Percentiles rank a stretch among this genome's conserved stretches.
Evolutionary conservation across 2,329 filamentous ascomycete genomes (phyloP).

Genomic region (Cordyceps cicadae): DNA sequence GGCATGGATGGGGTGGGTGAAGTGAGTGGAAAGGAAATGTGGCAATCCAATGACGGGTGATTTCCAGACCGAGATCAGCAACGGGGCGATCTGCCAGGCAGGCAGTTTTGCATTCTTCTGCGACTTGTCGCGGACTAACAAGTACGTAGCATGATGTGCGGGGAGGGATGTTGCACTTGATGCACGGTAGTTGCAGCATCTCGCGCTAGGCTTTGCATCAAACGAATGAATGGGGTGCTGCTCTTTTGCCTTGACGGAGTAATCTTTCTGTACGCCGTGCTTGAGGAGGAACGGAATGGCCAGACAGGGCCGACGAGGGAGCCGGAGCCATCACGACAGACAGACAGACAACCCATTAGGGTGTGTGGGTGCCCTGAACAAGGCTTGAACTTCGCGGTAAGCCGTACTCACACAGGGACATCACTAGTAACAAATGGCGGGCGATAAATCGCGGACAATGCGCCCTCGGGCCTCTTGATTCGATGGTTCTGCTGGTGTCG

Average conservation of each 20-base stretch:
- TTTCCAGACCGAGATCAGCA: conserved; percentile 4
- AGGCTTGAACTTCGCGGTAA: background rate
- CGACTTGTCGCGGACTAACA: background rate
- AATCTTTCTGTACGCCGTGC: no score
- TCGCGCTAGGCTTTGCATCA: background rate
- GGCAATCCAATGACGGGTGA: background rate
- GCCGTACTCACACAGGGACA: background rate
- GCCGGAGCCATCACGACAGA: no score
- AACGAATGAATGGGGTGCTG: background rate
- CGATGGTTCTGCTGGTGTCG: background rate
- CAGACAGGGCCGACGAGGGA: background rate
- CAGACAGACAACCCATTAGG: no score
- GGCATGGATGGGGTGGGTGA: background rate
- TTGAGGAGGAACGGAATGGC: no score
- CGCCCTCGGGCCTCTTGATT: background rate
- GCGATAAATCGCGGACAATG: background rate
- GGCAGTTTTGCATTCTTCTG: background rate
- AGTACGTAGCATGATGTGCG: background rate
- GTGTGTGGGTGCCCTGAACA: background rate
- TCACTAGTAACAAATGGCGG: background rate
- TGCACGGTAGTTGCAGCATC: conserved; percentile 1
- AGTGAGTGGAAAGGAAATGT: background rate
- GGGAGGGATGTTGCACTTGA: background rate
- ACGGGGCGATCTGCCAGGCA: background rate
- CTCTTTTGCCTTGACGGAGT: background rate